phyloP scores from a whole-genome alignment of 2,329 filamentous ascomycete species.

The Triangularia setosa region DNA sequence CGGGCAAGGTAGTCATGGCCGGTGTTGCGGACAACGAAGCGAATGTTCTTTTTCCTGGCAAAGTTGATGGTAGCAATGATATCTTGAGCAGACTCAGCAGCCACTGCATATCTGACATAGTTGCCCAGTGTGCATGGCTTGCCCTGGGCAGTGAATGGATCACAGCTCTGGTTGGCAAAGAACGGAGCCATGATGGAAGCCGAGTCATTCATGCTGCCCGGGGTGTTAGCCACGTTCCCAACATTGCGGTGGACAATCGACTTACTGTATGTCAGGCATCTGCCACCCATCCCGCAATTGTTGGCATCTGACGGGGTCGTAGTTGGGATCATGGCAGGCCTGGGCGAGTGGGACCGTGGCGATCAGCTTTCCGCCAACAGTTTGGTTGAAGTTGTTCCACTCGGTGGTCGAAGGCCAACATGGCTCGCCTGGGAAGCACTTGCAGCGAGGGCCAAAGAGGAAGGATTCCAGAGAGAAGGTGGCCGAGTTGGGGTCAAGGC shows the following conservation, averaged over 20 bases:
- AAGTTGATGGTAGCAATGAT: conserved; percentile 41
- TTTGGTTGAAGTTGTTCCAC: conserved; percentile 46
- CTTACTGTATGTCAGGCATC: conserved; percentile 42
- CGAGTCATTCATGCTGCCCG: conserved; percentile 27
- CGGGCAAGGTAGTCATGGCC: conserved; percentile 46
- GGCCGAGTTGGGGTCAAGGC: background rate
- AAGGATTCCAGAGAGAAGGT: background rate
- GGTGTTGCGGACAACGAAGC: conserved; percentile 50
- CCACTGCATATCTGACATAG: conserved; percentile 41
- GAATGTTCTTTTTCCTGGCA: conserved; percentile 43
- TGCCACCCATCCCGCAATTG: conserved; percentile 42
- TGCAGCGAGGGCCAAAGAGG: conserved; percentile 30
- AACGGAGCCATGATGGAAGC: conserved; percentile 36
- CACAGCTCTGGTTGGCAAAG: conserved; percentile 40
- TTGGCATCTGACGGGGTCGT: conserved; percentile 43
- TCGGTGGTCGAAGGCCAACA: conserved; percentile 44
- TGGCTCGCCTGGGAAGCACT: conserved; percentile 45
- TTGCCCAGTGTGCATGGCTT: conserved; percentile 43
- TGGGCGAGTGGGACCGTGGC: conserved; percentile 44
- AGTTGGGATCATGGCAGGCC: conserved; percentile 34
- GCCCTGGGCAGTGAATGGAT: conserved; percentile 32
- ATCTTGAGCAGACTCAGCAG: conserved; percentile 31
- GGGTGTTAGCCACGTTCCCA: background rate
- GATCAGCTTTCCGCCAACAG: conserved; percentile 46
- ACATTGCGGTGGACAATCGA: conserved; percentile 4